Percentiles rank a stretch among this genome's conserved stretches.
These are phyloP conservation scores for Thamnidium elegans DNA, from an alignment of 192 early-diverging fungal genomes.

Conservation along the genomic window DNA sequence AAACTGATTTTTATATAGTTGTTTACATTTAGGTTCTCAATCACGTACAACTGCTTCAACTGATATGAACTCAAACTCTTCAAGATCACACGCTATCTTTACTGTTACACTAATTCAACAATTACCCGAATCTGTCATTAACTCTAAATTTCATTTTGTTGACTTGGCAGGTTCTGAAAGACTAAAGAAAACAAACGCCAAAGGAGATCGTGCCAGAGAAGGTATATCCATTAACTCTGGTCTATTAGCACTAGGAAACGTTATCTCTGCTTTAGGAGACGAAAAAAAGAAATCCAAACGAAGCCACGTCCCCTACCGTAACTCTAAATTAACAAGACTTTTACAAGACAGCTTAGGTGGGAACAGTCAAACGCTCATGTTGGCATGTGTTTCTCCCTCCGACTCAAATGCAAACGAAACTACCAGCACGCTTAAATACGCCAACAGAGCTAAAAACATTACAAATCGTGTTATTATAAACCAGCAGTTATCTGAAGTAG, in stretches of 20 bases:
- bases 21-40: constrained; percentile 53
- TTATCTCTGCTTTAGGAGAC: constrained; percentile 93
- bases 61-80: constrained; percentile 95
- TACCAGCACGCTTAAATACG: constrained; percentile 93
- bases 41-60: constrained; percentile 82
- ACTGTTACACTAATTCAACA: constrained; percentile 84
- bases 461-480: constrained; percentile 46
- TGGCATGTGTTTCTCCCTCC: constrained; percentile 89
- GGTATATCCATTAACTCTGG: constrained; percentile 97
- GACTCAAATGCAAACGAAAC: constrained; percentile 85
- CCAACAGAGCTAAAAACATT: constrained; percentile 94
- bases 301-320: constrained; percentile 88
- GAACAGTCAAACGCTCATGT: constrained; percentile 87
- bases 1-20: constrained; percentile 34
- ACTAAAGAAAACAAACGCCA: constrained; percentile 85
- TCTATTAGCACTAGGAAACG: constrained; percentile 94
- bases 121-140: constrained; percentile 21
- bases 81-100: constrained; percentile 97
- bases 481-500: constrained; percentile 24
- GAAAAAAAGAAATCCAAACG: constrained; percentile 46
- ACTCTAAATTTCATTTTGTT: constrained; percentile 94
- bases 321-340: constrained; percentile 95
- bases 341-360: constrained; percentile 96
- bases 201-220: constrained; percentile 91
- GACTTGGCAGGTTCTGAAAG: constrained; percentile 97